These are phyloP conservation scores for Solanum neorickii DNA, from an alignment of 257 asterid genomes.

Conservation along the genomic window DNA sequence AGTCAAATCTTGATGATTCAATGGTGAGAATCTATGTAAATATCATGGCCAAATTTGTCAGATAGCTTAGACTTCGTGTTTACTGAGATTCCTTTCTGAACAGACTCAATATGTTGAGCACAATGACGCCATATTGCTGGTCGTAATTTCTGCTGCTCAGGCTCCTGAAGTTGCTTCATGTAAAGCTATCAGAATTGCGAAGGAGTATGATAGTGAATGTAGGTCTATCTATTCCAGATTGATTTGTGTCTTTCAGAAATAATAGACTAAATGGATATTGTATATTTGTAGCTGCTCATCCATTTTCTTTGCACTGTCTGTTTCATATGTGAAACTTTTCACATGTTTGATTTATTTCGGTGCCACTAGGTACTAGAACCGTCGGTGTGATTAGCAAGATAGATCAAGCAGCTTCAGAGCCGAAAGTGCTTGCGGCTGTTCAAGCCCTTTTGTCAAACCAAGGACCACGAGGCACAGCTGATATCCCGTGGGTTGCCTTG, in stretches of 20 bases:
- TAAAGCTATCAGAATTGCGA: conserved; percentile 88
- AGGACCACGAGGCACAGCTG: conserved; percentile 93
- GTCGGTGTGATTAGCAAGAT: conserved; percentile 91
- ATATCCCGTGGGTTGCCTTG: conserved; percentile 97
- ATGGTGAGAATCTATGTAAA: conserved; percentile 48
- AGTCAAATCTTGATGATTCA: conserved; percentile 82
- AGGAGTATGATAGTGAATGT: conserved; percentile 96
- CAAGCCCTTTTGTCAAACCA: conserved; percentile 84
- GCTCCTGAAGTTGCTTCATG: conserved; percentile 92
- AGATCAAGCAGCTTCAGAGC: conserved; percentile 88
- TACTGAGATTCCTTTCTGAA: not conserved
- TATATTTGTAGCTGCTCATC: not conserved
- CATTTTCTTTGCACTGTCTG: not conserved
- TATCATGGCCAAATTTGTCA: not conserved
- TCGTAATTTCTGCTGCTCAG: conserved; percentile 84
- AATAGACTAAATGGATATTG: not conserved
- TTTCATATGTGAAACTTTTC: not conserved
- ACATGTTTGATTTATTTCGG: not conserved
- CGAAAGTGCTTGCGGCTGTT: conserved; percentile 86
- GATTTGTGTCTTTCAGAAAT: not conserved
- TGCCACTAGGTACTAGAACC: conserved; percentile 66
- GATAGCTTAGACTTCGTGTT: not conserved
- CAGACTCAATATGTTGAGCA: conserved; percentile 89
- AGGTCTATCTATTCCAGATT: conserved; percentile 19
- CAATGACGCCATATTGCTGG: conserved; percentile 84